Evolutionary conservation across 257 asterid genomes (phyloP).

Genomic region (Buddleja alternifolia): DNA sequence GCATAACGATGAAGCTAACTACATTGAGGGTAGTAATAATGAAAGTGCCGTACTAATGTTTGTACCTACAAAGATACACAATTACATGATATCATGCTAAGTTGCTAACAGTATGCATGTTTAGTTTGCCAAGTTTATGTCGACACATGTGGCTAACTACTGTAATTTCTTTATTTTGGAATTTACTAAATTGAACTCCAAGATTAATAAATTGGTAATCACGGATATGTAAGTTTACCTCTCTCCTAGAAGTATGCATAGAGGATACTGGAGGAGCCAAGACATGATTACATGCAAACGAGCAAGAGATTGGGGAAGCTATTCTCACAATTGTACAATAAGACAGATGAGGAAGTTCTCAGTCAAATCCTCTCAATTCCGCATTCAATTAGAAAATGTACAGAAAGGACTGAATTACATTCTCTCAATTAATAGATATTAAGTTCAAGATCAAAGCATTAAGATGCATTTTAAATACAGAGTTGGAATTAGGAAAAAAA

Average conservation of each 20-base stretch:
- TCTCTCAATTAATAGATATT: background rate
- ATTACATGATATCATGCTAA: too few species aligned
- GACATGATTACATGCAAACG: background rate
- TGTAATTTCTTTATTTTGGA: background rate
- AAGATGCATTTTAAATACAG: too few species aligned
- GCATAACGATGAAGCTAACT: too few species aligned
- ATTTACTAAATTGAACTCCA: background rate
- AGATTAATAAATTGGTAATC: background rate
- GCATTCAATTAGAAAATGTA: too few species aligned
- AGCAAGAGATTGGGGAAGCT: background rate
- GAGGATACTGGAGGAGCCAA: background rate
- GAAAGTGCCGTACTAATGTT: too few species aligned
- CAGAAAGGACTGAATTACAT: background rate
- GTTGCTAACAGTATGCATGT: too few species aligned
- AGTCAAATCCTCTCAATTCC: too few species aligned
- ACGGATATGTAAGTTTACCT: background rate
- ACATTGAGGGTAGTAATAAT: too few species aligned
- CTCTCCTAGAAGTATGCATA: background rate
- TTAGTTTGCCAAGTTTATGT: background rate
- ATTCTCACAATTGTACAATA: constrained; percentile 1
- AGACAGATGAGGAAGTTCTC: too few species aligned
- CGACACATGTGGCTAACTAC: background rate
- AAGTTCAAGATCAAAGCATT: too few species aligned
- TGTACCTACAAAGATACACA: too few species aligned
- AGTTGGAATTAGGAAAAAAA: too few species aligned